Conservation (phyloP, 129 eudicot genomes). For the carrot (Daucus carota) region DH1_v3.0 NC_030381.2:49373001-49373500, state of each 20-base stretch:
- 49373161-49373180: background rate
- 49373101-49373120: conserved; percentile 39
- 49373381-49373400: background rate
- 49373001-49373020: conserved; percentile 46
- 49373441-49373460: conserved; percentile 31
- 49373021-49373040: conserved; percentile 58
- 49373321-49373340: background rate
- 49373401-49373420: background rate
- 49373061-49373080: conserved; percentile 59
- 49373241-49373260: no score
- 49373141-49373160: conserved; percentile 22
- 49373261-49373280: background rate
- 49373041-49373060: conserved; percentile 56
- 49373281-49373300: background rate
- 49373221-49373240: background rate
- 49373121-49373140: conserved; percentile 50
- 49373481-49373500: conserved; percentile 59
- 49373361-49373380: background rate
- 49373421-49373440: background rate
- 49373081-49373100: conserved; percentile 55
- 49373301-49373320: background rate
- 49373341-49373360: background rate
- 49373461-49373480: conserved; percentile 58
- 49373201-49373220: background rate
- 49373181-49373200: background rate